These are phyloP conservation scores for Penicillium brasilianum DNA, from an alignment of 2,329 filamentous ascomycete species.

Conservation along the genomic window DNA sequence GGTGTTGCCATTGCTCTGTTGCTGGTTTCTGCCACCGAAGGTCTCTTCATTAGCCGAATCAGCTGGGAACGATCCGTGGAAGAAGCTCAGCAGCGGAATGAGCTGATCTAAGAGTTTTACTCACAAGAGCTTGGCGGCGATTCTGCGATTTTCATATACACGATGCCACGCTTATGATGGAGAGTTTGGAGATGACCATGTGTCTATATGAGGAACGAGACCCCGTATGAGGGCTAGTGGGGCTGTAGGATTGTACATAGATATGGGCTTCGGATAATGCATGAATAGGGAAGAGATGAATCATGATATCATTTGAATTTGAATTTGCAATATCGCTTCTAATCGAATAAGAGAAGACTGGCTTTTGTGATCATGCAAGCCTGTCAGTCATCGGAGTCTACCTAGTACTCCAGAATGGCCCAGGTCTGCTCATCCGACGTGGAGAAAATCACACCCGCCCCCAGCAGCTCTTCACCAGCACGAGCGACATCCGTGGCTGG, in stretches of 20 bases:
- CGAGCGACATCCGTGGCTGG: slow-evolving; percentile 71
- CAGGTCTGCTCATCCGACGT: slow-evolving; percentile 94
- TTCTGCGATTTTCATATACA: neutral
- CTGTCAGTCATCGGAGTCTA: neutral
- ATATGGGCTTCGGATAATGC: neutral
- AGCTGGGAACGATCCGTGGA: slow-evolving; percentile 65
- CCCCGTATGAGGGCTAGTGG: too few relatives aligned
- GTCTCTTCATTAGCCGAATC: slow-evolving; percentile 59
- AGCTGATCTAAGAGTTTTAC: slow-evolving; percentile 21
- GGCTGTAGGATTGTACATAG: neutral
- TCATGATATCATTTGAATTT: slow-evolving; percentile 37
- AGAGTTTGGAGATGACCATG: too few relatives aligned
- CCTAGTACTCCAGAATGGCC: slow-evolving; percentile 71
- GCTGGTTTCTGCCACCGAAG: slow-evolving; percentile 61
- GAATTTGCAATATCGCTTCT: slow-evolving; percentile 16
- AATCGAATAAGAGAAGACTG: slow-evolving; percentile 26
- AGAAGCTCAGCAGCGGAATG: slow-evolving; percentile 64
- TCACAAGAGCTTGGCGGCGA: neutral
- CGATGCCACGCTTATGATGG: slow-evolving; percentile 1
- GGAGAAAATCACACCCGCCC: slow-evolving; percentile 78
- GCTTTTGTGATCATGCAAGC: neutral
- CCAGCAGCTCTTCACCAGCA: slow-evolving; percentile 80
- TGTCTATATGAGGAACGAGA: too few relatives aligned
- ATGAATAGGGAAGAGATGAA: slow-evolving; percentile 15
- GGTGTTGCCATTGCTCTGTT: slow-evolving; percentile 75